Evolutionary conservation across 495 filamentous ascomycete genomes (phyloP), one percentile per base, ranked within the genome.

Genomic region (Penicillium goetzii): DNA sequence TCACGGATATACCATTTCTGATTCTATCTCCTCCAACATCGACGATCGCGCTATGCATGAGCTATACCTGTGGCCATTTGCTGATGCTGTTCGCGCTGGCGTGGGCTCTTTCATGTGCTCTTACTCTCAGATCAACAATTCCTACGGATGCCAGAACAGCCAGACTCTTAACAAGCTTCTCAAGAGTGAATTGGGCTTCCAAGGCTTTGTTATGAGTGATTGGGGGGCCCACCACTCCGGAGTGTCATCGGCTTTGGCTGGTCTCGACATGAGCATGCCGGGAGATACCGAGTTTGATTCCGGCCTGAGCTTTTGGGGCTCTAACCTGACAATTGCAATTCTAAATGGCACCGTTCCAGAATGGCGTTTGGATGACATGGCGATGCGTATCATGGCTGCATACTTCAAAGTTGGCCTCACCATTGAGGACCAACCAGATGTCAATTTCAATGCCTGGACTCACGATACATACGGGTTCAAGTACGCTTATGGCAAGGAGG

Each of bases 1-100:
- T 12, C 55, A 57, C 4, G 55, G 55, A 28, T 57, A 57, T 11
- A 57, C 26, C 17, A 50, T 59, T 30, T 61, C 23, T 38, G 59
- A 15, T 61, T 63, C 60, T 60, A 59, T 92, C 23, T 64, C 77
- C 68, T 43, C 84, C 68, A 68, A 74, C 23, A 57, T 78, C 41
- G 90, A 93, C 67, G 92, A 93, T 69, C 79, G 90, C 49, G 87
- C 90, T 0, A 71, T 92, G 63, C 90, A 93, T 69, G 92, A 96
- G 70, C 72, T 96, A 51, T 96, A 96, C 64, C 77, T 90, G 32
- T 96, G 92, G 92, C 84, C 84, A 0, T 92, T 91, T 72, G 83
- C 84, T 33, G 84, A 91, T 65, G 85, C 87, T 0, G 83, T 89
- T 1, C 81, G 81, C 36, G 87, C 89, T 1, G 82, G 85, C 7